Evolutionary conservation across 768 basidiomycete genomes (phyloP), one percentile per base, ranked within the genome.

Genomic region (Mycena indigotica): DNA sequence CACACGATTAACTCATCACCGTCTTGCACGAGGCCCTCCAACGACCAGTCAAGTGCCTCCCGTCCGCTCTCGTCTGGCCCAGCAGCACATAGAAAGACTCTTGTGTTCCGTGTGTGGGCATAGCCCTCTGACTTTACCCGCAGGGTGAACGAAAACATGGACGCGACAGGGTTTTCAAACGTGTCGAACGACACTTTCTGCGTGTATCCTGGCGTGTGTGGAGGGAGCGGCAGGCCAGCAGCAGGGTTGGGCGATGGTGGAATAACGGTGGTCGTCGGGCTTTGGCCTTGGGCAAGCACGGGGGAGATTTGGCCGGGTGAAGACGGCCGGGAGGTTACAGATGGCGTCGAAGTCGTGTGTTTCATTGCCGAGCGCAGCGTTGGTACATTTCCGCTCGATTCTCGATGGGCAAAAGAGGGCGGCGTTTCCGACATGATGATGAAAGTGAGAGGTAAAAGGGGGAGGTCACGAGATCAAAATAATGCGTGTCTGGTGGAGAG

Each of bases 1-100:
- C 92, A 91, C 8, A 98, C 89, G 55, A 99, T 86, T 21, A 98
- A 75, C 73, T 98, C 96, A 69, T 98, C 96, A 1, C 92, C 91
- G 55, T 92, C 89, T 70, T 91, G 88, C 6, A 88, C 85, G 12
- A 99, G 79, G 29, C 82, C 80, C 65, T 93, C 90, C 26, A 98
- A 79, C n/a, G 85, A 79, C 96, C 96, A 99, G 55, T 97, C 93
- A 6, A 98, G 76, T 0, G 96, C 95, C 65, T 94, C 86, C 5
- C 80, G 73, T 0, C 95, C 95, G 57, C 89, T 91, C 73, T 96
- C 95, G 65, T 97, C 95, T 0, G 87, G 78, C 41, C 91, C 91
- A 1, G 92, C 82, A 0, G 95, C 95, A 57, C 94, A 95, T 1
- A 97, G 80, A 72, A 93, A 98, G 1, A 91, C 91, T 0, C 96